A percentile compares a stretch with the other conserved stretches of the same genome.
Evolutionary conservation across 257 asterid species (phyloP).

Genomic region (Primulina tabacum): DNA sequence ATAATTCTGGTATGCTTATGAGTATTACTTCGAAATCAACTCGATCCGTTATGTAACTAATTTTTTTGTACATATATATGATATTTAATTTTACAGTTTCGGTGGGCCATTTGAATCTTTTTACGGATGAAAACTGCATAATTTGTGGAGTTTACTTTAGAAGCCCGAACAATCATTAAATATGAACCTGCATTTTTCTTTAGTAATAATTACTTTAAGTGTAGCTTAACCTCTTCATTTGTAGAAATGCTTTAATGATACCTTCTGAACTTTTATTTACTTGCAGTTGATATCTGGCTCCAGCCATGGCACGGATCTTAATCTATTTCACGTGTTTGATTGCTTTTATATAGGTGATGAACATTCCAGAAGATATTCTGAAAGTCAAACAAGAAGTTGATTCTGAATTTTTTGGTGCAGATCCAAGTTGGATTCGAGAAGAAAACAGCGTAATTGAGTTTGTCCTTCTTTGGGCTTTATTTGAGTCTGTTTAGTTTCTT

Average conservation of each 20-base stretch:
- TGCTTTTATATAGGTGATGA: conserved; percentile 34
- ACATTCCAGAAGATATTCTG: conserved; percentile 40
- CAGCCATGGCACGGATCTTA: neutral
- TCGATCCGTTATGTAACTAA: neutral
- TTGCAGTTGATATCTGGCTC: neutral
- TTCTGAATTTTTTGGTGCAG: conserved; percentile 55
- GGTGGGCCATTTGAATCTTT: neutral
- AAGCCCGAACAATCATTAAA: neutral
- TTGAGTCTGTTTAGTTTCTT: neutral
- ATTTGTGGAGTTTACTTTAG: neutral
- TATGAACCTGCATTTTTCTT: neutral
- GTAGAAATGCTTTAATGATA: neutral
- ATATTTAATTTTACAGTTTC: neutral
- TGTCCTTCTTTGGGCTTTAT: conserved; percentile 15
- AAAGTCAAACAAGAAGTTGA: conserved; percentile 55
- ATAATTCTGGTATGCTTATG: neutral
- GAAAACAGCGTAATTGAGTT: conserved; percentile 38
- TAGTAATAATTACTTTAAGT: neutral
- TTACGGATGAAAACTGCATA: neutral
- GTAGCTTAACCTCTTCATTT: neutral
- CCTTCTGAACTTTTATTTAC: neutral
- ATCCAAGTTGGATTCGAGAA: conserved; percentile 41
- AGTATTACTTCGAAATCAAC: neutral
- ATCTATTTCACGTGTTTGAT: conserved; percentile 8
- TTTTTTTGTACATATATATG: conserved; percentile 4